A percentile compares a stretch with the other conserved stretches of the same genome.
phyloP scores from a whole-genome alignment of 2,329 filamentous ascomycete genomes.

The Daldinia sp. region DNA sequence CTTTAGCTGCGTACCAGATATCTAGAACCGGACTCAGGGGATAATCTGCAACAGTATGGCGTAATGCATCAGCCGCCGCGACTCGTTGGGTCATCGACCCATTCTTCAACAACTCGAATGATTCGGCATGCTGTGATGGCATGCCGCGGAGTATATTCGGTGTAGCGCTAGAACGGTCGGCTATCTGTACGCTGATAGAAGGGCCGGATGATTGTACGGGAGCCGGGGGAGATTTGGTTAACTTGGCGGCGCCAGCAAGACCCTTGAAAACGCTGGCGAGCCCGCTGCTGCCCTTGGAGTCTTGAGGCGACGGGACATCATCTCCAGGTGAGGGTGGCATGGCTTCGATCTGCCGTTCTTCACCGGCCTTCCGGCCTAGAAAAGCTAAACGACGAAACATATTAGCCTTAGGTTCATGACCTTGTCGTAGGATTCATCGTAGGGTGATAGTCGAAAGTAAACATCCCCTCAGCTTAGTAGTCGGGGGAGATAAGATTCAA shows the following conservation, averaged over 20 bases:
- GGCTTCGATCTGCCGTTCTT: slow-evolving; percentile 52
- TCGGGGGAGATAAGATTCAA: background rate
- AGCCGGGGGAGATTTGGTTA: slow-evolving; percentile 59
- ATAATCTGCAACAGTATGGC: slow-evolving; percentile 64
- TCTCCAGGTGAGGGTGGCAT: slow-evolving; percentile 70
- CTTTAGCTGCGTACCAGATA: slow-evolving; percentile 72
- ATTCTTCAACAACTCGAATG: slow-evolving; percentile 63
- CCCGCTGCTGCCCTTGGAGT: slow-evolving; percentile 63
- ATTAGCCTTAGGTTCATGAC: slow-evolving; percentile 45
- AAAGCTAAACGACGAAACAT: slow-evolving; percentile 56
- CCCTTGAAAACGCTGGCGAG: slow-evolving; percentile 71
- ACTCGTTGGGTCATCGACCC: slow-evolving; percentile 63
- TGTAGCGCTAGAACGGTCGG: slow-evolving; percentile 56
- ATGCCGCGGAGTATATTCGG: slow-evolving; percentile 54
- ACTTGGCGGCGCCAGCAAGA: slow-evolving; percentile 62
- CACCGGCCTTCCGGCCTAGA: slow-evolving; percentile 53
- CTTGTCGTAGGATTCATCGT: background rate
- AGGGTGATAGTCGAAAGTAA: slow-evolving; percentile 1
- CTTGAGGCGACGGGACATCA: slow-evolving; percentile 59
- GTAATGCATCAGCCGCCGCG: slow-evolving; percentile 65
- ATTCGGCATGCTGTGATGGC: slow-evolving; percentile 61
- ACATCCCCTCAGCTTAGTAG: background rate
- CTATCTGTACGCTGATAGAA: slow-evolving; percentile 50
- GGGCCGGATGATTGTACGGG: slow-evolving; percentile 52
- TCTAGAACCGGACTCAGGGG: slow-evolving; percentile 66